Percentiles rank a stretch among this genome's conserved stretches.
phyloP scores from a whole-genome alignment of 2,329 filamentous ascomycete species.

The Basipetospora sp. region DNA sequence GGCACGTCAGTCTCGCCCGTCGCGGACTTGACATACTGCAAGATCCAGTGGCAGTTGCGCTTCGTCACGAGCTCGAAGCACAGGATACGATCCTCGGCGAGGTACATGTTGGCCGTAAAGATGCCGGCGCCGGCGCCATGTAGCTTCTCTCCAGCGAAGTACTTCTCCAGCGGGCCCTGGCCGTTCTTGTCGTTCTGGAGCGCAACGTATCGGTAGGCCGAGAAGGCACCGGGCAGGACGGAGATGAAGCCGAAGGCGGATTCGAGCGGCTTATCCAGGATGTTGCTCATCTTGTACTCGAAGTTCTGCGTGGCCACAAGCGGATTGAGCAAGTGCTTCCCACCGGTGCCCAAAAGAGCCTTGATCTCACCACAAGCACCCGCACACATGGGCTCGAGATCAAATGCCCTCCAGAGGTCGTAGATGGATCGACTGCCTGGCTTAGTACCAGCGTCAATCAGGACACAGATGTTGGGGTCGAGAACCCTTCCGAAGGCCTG shows the following conservation, averaged over 20 bases:
- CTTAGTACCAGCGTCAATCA: constrained; percentile 90
- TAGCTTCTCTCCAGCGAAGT: constrained; percentile 93
- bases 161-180: constrained; percentile 84
- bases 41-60: constrained; percentile 89
- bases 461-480: constrained; percentile 89
- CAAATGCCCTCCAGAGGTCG: constrained; percentile 96
- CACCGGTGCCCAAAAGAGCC: constrained; percentile 75
- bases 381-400: constrained; percentile 91
- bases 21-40: constrained; percentile 96
- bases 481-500: constrained; percentile 85
- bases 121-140: constrained; percentile 85
- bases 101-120: constrained; percentile 98
- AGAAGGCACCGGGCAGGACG: constrained; percentile 91
- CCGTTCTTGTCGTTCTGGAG: constrained; percentile 94
- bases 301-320: constrained; percentile 95
- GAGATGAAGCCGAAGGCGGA: constrained; percentile 97
- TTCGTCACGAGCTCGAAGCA: constrained; percentile 98
- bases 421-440: constrained; percentile 92
- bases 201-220: constrained; percentile 89
- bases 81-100: constrained; percentile 95
- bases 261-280: constrained; percentile 91
- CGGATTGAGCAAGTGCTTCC: constrained; percentile 81
- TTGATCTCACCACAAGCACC: constrained; percentile 98
- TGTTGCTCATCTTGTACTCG: constrained; percentile 99
- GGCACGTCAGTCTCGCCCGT: constrained; percentile 95